Base-by-base conservation (phyloP, 108 stramenopile species). In the Craspedostauros australis region DNA sequence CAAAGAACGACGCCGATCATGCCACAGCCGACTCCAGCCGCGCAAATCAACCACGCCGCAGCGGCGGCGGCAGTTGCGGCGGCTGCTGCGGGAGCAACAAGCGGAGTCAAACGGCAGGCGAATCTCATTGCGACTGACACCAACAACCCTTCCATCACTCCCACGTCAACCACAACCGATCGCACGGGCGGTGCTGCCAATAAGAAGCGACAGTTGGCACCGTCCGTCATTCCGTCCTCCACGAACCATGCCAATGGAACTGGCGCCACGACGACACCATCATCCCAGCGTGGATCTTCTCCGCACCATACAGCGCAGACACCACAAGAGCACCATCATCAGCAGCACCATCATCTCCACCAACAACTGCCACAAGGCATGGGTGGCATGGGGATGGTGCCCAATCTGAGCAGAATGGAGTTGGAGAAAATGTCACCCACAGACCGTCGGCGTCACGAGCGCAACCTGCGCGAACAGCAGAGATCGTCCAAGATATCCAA, bases 381-480 rank as follows among this genome's bases (percentile, higher is more conserved):
- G n/a, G n/a, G n/a, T n/a, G n/a, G n/a, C n/a, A n/a, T n/a, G n/a
- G n/a, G n/a, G n/a, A n/a, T n/a, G n/a, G 42, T 7, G 21, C 21
- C 42, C n/a, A n/a, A n/a, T n/a, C n/a, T 23, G 50, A 33, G 22
- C 32, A 16, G 23, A n/a, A 38, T 32, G 19, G 70, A 77, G 0
- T 59, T 73, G 15, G 68, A 67, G 29, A 73, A 61, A 19, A 77
- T 81, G 68, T 54, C 68, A 0, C 81, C 83, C 4, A 64, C 71
- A 25, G 63, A 75, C 15, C 59, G 75, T 46, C 71, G 87, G 27
- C 75, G 88, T 5, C 70, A 84, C 28, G 84, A 89, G 31, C 78
- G 88, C 4, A 93, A 93, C 57, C 44, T 83, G 2, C 67, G 88
- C 15, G 92, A 93, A 62, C 88, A 93, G 54, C 81, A 88, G 56